phyloP scores from a whole-genome alignment of 164 flowering plant species.

The Piper longum region DNA sequence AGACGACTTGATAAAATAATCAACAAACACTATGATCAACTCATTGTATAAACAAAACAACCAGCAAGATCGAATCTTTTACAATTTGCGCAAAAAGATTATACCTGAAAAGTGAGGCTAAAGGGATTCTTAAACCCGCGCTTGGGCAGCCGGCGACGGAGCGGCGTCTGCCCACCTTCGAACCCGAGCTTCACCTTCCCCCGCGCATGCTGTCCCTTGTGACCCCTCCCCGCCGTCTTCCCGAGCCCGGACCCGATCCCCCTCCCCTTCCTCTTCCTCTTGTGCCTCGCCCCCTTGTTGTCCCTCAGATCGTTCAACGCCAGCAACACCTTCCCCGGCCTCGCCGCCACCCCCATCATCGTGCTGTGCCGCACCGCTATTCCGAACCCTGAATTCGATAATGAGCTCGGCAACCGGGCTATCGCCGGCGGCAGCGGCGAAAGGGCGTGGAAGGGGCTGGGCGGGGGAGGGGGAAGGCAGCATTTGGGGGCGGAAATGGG shows the following conservation, averaged over 20 bases:
- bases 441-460: neutral
- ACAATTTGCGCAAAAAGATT: neutral
- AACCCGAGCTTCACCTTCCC: constrained; percentile 71
- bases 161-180: constrained; percentile 98
- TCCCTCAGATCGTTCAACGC: constrained; percentile 73
- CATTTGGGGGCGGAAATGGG: neutral
- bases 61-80: neutral
- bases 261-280: constrained; percentile 86
- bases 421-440: neutral
- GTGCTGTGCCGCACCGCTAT: neutral
- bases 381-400: neutral
- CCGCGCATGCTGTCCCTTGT: constrained; percentile 89
- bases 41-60: neutral
- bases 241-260: constrained; percentile 96
- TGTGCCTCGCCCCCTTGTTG: constrained; percentile 58
- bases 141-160: constrained; percentile 73
- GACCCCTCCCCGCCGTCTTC: constrained; percentile 91
- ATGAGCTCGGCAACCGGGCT: neutral
- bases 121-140: constrained; percentile 88
- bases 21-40: neutral
- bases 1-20: no score
- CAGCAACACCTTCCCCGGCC: constrained; percentile 19
- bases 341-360: constrained; percentile 1
- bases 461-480: neutral
- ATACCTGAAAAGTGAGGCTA: constrained; percentile 73